Base-by-base conservation (phyloP, 2,329 filamentous ascomycete species). In the Clarireedia paspali region DNA sequence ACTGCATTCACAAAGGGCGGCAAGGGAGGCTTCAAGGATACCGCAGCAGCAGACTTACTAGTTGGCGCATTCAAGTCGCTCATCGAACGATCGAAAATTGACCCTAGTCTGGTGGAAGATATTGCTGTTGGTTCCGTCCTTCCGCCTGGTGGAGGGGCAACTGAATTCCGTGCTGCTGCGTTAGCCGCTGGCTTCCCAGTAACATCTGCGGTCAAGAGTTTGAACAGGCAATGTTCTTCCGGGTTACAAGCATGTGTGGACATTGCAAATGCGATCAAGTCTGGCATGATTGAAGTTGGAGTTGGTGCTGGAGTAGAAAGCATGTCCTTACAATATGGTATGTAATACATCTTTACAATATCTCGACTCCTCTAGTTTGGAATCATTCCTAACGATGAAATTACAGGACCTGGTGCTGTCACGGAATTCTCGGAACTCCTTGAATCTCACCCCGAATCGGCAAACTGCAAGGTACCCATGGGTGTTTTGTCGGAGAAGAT, bases 381-480 rank as follows among this genome's bases (percentile, higher is more conserved):
- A 53, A 47, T 15, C 14, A 51, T 24, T 14, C 27, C 45, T 62
- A 47, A 50, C 54, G 24, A 46, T 15, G 48, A 10, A 30, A 36
- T 45, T 10, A 42, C 55, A 64, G 88, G 85, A 36, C 91, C 92
- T 24, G 79, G 77, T 46, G 94, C 94, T 59, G 92, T 97, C 15
- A 83, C 85, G 60, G 94, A 97, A 74, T 96, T 97, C 80, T 94
- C 89, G 30, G 89, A 95, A 50, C 81, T 89, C 53, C 84, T 97
- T 61, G 89, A 96, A 70, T 81, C 77, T 66, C 81, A 92, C 77
- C 80, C 83, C 62, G 87, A 94, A 70, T 82, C 91, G 24, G 88
- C 88, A 67, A 95, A 96, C 81, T 99, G 94, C 84, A 96, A 95
- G 77, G 92, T 97, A 3, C 86, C 91, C 71, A 97, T 97, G 94